Base-by-base conservation (phyloP, 805 yeast genomes). In the Wickerhamiella dianesei region DNA sequence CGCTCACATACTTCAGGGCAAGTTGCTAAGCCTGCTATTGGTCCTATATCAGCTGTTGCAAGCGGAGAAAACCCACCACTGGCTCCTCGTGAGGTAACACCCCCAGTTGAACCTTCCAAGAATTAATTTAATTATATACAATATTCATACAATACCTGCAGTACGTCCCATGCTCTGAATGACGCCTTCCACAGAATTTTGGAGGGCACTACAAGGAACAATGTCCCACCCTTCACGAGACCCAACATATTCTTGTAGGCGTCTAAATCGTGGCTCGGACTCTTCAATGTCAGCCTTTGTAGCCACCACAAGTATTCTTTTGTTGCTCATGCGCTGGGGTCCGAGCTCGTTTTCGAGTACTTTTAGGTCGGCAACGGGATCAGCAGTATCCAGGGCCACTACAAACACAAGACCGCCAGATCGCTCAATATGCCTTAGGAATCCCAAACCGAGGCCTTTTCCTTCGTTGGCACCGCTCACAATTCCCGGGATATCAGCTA, bases 401-500 rank as follows among this genome's bases (percentile, higher is more conserved):
- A 92, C 95, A 66, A 89, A 86, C 3, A 82, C 94, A 47, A 92
- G 64, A 0, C 96, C 95, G 14, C 82, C 81, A 3, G 95, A 82
- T 53, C 98, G 73, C 63, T 92, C 97, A 42, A 92, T 77, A 61
- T 92, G 98, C 47, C 96, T 73, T 52, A 92, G 66, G 62, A 92
- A 92, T 52, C 87, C 96, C 43, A 86, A 69, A 0, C 98, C 98
- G 83, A 92, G 80, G 1, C 98, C 98, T 60, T 74, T 80, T 59
- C 88, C 83, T 4, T 62, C 60, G 5, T 78, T 73, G 0, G 98
- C 97, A 4, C 95, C 96, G 61, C 79, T 73, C 50, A 92, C 82
- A 41, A 92, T 82, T 4, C 98, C 98, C 0, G 98, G 98, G 48
- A 92, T 92, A 66, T 92, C 98, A 1, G 97, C 97, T 1, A 92